Evolutionary conservation across 768 basidiomycete species (phyloP).

Genomic region (Gautieria morchelliformis): DNA sequence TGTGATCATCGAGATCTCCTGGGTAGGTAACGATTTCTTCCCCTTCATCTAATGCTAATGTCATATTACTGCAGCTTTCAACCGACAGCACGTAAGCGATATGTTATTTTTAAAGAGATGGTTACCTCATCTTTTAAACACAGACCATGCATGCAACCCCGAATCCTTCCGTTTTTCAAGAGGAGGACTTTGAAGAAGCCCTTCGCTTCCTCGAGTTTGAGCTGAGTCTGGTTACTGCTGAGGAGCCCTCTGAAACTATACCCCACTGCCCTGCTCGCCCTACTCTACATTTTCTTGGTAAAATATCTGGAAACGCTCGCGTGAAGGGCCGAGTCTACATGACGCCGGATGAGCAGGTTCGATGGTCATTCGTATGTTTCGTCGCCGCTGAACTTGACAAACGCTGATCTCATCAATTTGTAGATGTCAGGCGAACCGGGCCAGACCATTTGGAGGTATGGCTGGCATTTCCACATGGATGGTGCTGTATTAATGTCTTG

Average conservation of each 20-base stretch:
- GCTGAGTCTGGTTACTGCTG: slow-evolving; percentile 30
- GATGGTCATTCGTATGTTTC: slow-evolving; percentile 57
- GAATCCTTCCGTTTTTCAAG: slow-evolving; percentile 41
- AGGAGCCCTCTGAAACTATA: slow-evolving; percentile 24
- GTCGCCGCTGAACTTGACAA: background rate
- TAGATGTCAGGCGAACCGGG: slow-evolving; percentile 6
- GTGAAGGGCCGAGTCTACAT: slow-evolving; percentile 48
- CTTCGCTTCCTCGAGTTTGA: slow-evolving; percentile 40
- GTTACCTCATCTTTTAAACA: background rate
- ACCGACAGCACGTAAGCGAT: background rate
- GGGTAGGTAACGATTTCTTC: slow-evolving; percentile 29
- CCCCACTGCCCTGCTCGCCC: slow-evolving; percentile 41
- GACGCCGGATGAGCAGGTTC: slow-evolving; percentile 46
- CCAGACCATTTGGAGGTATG: slow-evolving; percentile 7
- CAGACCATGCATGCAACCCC: slow-evolving; percentile 20
- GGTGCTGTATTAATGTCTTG: background rate
- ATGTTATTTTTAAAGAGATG: background rate
- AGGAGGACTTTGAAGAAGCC: slow-evolving; percentile 39
- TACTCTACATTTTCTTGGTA: slow-evolving; percentile 43
- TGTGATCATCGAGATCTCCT: slow-evolving; percentile 59
- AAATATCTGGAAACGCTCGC: slow-evolving; percentile 34
- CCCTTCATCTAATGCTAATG: background rate
- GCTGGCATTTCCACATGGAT: background rate
- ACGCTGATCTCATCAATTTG: background rate
- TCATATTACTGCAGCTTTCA: background rate